phyloP scores from a whole-genome alignment of 305 asterid genomes.

The Nicotiana rustica region DNA sequence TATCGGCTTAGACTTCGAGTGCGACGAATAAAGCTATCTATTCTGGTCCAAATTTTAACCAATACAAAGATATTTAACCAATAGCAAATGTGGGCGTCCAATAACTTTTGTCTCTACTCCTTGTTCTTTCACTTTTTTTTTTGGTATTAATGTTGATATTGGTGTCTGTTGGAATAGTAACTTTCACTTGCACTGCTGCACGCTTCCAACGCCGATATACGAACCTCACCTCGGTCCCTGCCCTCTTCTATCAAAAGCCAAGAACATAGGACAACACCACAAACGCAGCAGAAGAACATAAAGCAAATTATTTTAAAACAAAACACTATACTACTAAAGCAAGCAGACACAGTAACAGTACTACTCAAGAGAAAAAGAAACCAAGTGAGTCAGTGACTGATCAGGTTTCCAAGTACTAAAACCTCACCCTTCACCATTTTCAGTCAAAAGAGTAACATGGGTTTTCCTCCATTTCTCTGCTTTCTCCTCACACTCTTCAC shows the following conservation, averaged over 20 bases:
- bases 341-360: conserved; percentile 7
- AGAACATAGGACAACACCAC: conserved; percentile 47
- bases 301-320: neutral
- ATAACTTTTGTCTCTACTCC: conserved; percentile 39
- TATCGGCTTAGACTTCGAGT: too few relatives aligned
- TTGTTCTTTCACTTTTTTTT: neutral
- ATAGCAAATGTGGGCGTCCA: too few relatives aligned
- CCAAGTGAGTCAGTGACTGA: neutral
- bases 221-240: conserved; percentile 33
- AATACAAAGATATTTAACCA: too few relatives aligned
- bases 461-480: conserved; percentile 38
- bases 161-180: conserved; percentile 23
- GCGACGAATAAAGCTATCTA: too few relatives aligned
- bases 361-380: neutral
- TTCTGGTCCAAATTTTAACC: too few relatives aligned
- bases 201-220: conserved; percentile 43
- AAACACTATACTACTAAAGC: neutral
- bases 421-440: neutral
- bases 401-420: neutral
- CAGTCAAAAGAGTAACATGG: conserved; percentile 48
- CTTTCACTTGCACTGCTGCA: conserved; percentile 42
- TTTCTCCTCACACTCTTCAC: conserved; percentile 46
- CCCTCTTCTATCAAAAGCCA: conserved; percentile 32
- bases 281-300: conserved; percentile 44
- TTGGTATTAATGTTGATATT: too few relatives aligned